Evolutionary conservation across 768 basidiomycete genomes (phyloP), one percentile per base, ranked within the genome.

Genomic region (Hortiboletus campestris): DNA sequence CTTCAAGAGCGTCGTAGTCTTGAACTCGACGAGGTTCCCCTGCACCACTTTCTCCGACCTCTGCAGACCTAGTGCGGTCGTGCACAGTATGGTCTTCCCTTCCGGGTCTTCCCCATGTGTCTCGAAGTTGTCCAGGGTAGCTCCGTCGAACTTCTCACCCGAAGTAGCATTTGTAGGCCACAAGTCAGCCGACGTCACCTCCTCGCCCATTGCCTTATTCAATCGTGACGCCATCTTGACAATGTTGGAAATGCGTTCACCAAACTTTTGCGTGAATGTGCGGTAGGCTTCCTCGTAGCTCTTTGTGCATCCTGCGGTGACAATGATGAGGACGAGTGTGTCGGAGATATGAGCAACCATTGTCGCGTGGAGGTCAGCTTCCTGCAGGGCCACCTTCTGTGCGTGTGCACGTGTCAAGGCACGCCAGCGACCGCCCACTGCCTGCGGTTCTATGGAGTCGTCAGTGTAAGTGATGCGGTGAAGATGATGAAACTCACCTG

Each of bases 121-220:
- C 56, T 80, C 70, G 6, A 75, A 74, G 51, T 79, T 76, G 31
- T 81, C 77, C 83, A 85, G 82, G 45, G 63, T 67, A 1, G 55
- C 52, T 0, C 61, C 56, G 50, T 79, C 74, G 42, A 78, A 85
- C 34, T 49, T 49, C 0, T 75, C 71, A 17, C 78, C 80, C 6
- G 77, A 76, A 1, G 69, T 58, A 41, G 77, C 74, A 45, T 79
- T 78, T 11, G 80, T 62, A 17, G 79, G 74, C 64, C 84, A 81
- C 56, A 86, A 62, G 59, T 85, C 84, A 49, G 78, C 80, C 2
- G 77, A 80, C 2, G 80, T 81, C 44, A 86, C 74, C 48, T 80
- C 80, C 65, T 84, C 81, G 1, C 84, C 83, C 46, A 85, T 76
- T 12, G 78, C 79, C 64, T 79, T 82, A 60, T 73, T 71, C 34